Conservation (phyloP, 495 filamentous ascomycete species). For the Aspergillus incahuasiensis region DNA sequence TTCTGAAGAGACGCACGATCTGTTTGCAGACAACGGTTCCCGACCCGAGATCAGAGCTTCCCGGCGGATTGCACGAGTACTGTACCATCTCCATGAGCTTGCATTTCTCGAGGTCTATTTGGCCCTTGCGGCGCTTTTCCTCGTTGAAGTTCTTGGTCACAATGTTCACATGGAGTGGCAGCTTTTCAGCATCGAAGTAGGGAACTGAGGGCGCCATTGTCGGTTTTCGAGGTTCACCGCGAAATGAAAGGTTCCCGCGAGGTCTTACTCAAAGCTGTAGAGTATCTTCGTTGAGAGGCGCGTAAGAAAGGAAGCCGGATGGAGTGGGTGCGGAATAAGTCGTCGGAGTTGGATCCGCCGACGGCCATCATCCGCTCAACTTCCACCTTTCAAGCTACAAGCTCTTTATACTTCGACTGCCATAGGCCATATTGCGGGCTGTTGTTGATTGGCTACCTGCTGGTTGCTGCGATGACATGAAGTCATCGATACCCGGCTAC, state of each 20-base stretch:
- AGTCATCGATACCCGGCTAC: constrained; percentile 9
- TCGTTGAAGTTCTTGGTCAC: constrained; percentile 38
- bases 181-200: constrained; percentile 34
- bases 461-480: background rate
- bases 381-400: background rate
- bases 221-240: background rate
- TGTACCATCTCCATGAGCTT: constrained; percentile 74
- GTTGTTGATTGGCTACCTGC: background rate
- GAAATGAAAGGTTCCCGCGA: too few relatives aligned
- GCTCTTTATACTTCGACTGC: background rate
- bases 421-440: background rate
- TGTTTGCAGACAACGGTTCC: constrained; percentile 66
- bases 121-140: constrained; percentile 41
- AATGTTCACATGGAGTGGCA: constrained; percentile 41
- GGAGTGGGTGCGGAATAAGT: background rate
- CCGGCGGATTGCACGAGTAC: constrained; percentile 64
- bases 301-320: background rate
- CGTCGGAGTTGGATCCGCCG: background rate
- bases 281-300: background rate
- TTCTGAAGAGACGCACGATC: constrained; percentile 71
- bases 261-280: background rate
- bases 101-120: constrained; percentile 61
- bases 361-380: background rate
- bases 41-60: constrained; percentile 51
- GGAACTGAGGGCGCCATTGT: constrained; percentile 42